phyloP scores from a whole-genome alignment of 1,284 basidiomycete genomes.

The Tilletia setariae region DNA sequence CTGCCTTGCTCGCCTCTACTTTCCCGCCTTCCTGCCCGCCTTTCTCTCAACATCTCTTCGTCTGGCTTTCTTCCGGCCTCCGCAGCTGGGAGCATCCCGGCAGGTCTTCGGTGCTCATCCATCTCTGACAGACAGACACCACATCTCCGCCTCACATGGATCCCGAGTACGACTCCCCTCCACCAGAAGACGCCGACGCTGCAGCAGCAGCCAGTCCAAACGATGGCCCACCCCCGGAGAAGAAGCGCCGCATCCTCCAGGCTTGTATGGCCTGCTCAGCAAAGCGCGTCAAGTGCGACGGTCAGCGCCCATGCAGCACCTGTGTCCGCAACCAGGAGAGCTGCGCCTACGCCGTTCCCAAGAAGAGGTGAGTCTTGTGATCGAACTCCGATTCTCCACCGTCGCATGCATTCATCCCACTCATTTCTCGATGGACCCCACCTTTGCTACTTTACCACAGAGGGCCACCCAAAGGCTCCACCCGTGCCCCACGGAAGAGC shows the following conservation, averaged over 20 bases:
- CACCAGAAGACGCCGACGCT: not conserved
- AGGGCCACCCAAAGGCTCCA: slow-evolving; percentile 43
- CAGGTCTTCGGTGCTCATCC: too few relatives aligned
- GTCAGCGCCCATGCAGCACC: slow-evolving; percentile 34
- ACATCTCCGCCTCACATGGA: too few relatives aligned
- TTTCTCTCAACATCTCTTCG: too few relatives aligned
- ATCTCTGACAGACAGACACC: too few relatives aligned
- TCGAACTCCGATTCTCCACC: not conserved
- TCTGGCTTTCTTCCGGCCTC: too few relatives aligned
- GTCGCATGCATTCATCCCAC: not conserved
- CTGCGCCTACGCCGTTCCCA: slow-evolving; percentile 41
- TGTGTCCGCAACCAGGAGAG: slow-evolving; percentile 34
- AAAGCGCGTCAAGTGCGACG: slow-evolving; percentile 44
- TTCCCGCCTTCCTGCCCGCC: too few relatives aligned
- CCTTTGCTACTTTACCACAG: not conserved
- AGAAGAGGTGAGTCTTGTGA: slow-evolving; percentile 29
- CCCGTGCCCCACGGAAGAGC: slow-evolving; percentile 31
- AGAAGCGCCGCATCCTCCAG: slow-evolving; percentile 34
- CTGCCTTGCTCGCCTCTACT: too few relatives aligned
- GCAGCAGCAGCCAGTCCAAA: not conserved
- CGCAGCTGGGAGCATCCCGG: too few relatives aligned
- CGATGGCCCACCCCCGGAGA: not conserved
- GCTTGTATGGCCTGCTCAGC: slow-evolving; percentile 39
- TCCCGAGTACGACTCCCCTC: too few relatives aligned
- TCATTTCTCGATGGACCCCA: not conserved